Conservation (phyloP, 2,329 filamentous ascomycete genomes). For the Coniella vitis region DNA sequence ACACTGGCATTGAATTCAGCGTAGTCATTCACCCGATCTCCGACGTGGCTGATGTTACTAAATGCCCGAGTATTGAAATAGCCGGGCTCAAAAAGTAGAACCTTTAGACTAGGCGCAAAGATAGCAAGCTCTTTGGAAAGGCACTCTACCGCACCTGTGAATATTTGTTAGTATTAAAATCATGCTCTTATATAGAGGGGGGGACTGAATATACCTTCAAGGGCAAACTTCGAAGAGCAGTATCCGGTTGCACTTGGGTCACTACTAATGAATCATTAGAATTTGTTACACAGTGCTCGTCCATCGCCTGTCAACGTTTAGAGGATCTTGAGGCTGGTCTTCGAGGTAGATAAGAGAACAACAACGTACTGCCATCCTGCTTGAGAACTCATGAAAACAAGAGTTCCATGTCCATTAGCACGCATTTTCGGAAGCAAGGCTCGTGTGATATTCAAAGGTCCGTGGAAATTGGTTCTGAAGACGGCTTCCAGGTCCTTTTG, state of each 20-base stretch:
- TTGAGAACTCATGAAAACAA: slow-evolving; percentile 30
- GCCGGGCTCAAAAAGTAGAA: slow-evolving; percentile 34
- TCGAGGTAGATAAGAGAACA: too few relatives aligned
- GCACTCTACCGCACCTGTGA: slow-evolving; percentile 25
- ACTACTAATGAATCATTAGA: too few relatives aligned
- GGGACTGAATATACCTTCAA: slow-evolving; percentile 21
- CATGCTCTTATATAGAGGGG: neutral
- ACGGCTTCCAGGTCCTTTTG: slow-evolving; percentile 22
- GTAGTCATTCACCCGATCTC: slow-evolving; percentile 22
- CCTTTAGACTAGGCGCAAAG: slow-evolving; percentile 26
- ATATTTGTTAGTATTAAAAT: neutral
- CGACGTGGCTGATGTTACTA: slow-evolving; percentile 26
- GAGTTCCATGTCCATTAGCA: slow-evolving; percentile 23
- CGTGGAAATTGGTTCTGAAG: slow-evolving; percentile 32
- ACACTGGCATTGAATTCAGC: slow-evolving; percentile 24
- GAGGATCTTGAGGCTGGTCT: too few relatives aligned
- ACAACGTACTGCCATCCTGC: slow-evolving; percentile 30
- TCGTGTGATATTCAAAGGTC: slow-evolving; percentile 30
- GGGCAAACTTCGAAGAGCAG: slow-evolving; percentile 26
- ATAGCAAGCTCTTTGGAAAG: slow-evolving; percentile 27
- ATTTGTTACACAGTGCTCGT: too few relatives aligned
- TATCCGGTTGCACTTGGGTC: slow-evolving; percentile 27
- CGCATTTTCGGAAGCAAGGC: slow-evolving; percentile 28
- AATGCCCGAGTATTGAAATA: slow-evolving; percentile 37
- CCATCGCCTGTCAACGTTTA: too few relatives aligned